Evolutionary conservation across 139 green algal species (phyloP).

Genomic region (Nannochloris sp.): DNA sequence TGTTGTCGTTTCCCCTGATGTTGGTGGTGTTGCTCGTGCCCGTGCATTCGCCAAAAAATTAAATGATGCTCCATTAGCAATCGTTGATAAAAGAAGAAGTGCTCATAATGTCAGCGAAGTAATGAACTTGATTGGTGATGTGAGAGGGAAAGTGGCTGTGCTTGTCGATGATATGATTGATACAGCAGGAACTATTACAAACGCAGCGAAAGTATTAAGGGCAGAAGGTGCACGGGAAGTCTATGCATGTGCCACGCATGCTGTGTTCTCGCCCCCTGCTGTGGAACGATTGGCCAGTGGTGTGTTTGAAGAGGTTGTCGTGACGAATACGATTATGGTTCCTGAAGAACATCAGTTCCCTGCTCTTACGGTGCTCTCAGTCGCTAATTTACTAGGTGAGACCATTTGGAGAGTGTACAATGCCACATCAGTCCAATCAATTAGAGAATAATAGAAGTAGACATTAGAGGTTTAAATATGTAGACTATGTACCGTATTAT

Average conservation of each 20-base stretch:
- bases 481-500: neutral
- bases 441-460: slow-evolving; percentile 13
- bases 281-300: slow-evolving; percentile 83
- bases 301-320: slow-evolving; percentile 94
- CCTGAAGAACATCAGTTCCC: slow-evolving; percentile 72
- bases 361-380: slow-evolving; percentile 92
- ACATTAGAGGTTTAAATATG: neutral
- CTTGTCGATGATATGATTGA: slow-evolving; percentile 99
- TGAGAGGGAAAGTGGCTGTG: slow-evolving; percentile 94
- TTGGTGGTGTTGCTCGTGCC: slow-evolving; percentile 94
- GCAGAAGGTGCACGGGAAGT: slow-evolving; percentile 78
- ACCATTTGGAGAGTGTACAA: slow-evolving; percentile 99
- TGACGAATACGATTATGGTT: slow-evolving; percentile 96
- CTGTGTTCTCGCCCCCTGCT: slow-evolving; percentile 91
- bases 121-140: slow-evolving; percentile 99
- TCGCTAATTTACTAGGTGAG: slow-evolving; percentile 96
- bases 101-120: slow-evolving; percentile 97
- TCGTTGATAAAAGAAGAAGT: slow-evolving; percentile 95
- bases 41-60: slow-evolving; percentile 99
- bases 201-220: slow-evolving; percentile 83
- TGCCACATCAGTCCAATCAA: slow-evolving; percentile 60
- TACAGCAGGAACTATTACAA: slow-evolving; percentile 95
- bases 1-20: slow-evolving; percentile 97
- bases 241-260: slow-evolving; percentile 94
- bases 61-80: slow-evolving; percentile 94